These are phyloP conservation scores for Cylindrotheca closterium DNA, from an alignment of 108 stramenopile genomes.

Conservation along the genomic window DNA sequence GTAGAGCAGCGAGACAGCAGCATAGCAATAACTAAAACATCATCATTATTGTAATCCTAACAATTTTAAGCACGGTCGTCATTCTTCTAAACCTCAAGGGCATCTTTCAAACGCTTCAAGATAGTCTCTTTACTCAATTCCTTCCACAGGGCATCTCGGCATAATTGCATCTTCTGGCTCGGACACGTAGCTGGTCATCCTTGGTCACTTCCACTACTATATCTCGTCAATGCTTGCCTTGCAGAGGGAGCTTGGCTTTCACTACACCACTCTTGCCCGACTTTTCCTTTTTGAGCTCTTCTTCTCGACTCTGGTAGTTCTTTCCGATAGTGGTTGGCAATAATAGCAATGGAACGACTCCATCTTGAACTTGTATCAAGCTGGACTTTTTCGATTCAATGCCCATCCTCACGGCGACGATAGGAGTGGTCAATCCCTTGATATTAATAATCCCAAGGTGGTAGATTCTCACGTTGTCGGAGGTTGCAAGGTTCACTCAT, in stretches of 20 bases:
- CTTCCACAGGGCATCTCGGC: constrained; percentile 68
- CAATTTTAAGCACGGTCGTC: too few relatives aligned
- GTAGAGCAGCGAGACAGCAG: too few relatives aligned
- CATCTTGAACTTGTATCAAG: constrained; percentile 28
- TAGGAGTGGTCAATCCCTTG: constrained; percentile 78
- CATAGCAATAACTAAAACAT: too few relatives aligned
- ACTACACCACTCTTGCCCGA: too few relatives aligned
- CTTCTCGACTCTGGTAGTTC: constrained; percentile 60
- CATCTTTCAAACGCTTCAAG: constrained; percentile 59
- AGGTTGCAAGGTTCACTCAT: too few relatives aligned
- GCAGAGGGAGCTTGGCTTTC: too few relatives aligned
- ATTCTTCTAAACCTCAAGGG: constrained; percentile 56
- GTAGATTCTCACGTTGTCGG: constrained; percentile 73
- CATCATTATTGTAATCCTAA: too few relatives aligned
- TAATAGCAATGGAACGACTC: constrained; percentile 65
- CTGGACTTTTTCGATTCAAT: not conserved
- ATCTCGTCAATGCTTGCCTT: too few relatives aligned
- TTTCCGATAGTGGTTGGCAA: constrained; percentile 70
- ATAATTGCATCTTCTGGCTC: constrained; percentile 80
- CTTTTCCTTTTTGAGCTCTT: constrained; percentile 53
- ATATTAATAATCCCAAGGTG: constrained; percentile 30
- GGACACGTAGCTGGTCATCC: constrained; percentile 54
- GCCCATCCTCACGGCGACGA: constrained; percentile 31
- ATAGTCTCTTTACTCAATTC: constrained; percentile 77
- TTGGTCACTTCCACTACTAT: constrained; percentile 64